Base-by-base conservation (phyloP, 2,329 filamentous ascomycete species). In the Clathrospora elynae region DNA sequence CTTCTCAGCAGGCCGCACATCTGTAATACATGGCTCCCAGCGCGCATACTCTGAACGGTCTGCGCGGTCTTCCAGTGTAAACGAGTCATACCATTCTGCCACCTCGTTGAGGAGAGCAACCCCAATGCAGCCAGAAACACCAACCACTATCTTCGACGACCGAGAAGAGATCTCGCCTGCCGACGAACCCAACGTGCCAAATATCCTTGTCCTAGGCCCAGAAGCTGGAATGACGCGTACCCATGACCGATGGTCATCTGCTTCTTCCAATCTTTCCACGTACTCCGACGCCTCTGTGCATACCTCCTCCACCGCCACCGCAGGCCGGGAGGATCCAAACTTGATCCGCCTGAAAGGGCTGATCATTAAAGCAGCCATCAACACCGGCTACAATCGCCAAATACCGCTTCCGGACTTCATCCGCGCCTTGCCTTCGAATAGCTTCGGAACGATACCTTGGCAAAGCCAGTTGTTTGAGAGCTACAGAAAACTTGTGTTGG, bases 61-160 rank as follows among this genome's bases (percentile, higher is more conserved):
- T 31, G 64, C 49, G 19, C 58, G 62, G 6, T 62, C 60, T 3
- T 74, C 64, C 24, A 84, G 57, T 74, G 73, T 65, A 66, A 75
- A 56, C 61, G 61, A 71, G 37, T 73, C 73, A 9, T 75, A 74
- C 37, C 73, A 76, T 53, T 72, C 72, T 20, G 73, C 73, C 10
- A 61, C 70, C 16, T 68, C 67, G 2, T 61, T 73, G 74, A 53
- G 63, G 16, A 57, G 55, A 32, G 54, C 61, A 23, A 49, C 54
- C 1, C 48, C 59, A 6, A 54, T 51, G 44, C 40, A 78, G 76
- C 91, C 91, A 1, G 92, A 97, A 72, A 97, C 91, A 0, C 91
- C 91, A 0, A 92, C 92, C 1, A 97, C 91, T 4, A 90, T 96
- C 56, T 96, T 96, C 59, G 92, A 96, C 67, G 91, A 97, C 64